Base-by-base conservation (phyloP, 1,139 yeast genomes). In the Blastobotrys illinoisensis region DNA sequence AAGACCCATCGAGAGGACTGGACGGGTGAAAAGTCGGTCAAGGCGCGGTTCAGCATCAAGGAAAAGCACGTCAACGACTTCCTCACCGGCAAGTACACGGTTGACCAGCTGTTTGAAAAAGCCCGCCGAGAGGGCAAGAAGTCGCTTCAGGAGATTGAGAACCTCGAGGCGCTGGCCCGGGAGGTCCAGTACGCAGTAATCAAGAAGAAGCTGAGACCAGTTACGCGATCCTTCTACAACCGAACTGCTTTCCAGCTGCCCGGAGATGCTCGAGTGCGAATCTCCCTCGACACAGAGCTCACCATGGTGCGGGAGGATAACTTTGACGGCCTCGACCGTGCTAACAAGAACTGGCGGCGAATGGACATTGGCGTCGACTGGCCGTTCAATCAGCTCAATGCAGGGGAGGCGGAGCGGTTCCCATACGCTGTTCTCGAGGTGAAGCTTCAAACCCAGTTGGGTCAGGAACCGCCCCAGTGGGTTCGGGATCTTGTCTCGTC, bases 381-480 rank as follows among this genome's bases (percentile, higher is more conserved):
- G 81, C 99, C 99, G 47, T 93, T 93, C 71, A 75, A 77, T 54
- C 97, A 93, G 71, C 77, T 93, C 54, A 82, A 91, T 1, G 93
- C 86, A 48, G 78, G 80, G 60, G 99, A 93, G 68, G 82, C 86
- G 52, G 93, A 93, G 67, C 79, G 97, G 65, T 93, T 93, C 74
- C 99, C 99, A 13, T 93, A 93, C 71, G 99, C 99, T 1, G 97
- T 93, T 49, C 78, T 93, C 62, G 99, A 93, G 74, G 99, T 93
- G 56, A 93, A 93, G 73, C 79, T 93, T 62, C 99, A 93, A 74
- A 93, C 99, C 6, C 99, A 93, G 74, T 69, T 93, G 74, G 99
- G 99, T 54, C 99, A 93, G 74, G 99, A 93, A 71, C 99, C 99
- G 46, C 99, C 99, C 14, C 84, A 81, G 60, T 93, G 99, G 99